These are phyloP conservation scores for Alternaria triticimaculans DNA, from an alignment of 2,329 filamentous ascomycete genomes.

Conservation along the genomic window DNA sequence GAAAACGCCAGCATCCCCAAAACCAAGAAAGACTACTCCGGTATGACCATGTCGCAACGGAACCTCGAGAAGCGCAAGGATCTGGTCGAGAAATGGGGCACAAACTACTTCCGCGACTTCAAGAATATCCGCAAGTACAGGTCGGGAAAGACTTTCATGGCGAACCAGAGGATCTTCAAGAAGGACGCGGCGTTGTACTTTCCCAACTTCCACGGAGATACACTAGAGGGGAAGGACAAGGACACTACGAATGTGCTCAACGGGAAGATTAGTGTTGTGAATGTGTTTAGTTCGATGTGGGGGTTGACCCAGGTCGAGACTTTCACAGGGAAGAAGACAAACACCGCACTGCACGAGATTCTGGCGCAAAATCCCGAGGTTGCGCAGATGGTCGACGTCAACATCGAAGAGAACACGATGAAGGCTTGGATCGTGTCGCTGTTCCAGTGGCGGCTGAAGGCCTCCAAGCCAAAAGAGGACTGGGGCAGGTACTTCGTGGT, in stretches of 20 bases:
- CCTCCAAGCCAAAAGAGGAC: slow-evolving; percentile 56
- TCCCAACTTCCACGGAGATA: slow-evolving; percentile 86
- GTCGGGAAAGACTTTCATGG: slow-evolving; percentile 90
- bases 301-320: slow-evolving; percentile 79
- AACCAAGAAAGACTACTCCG: slow-evolving; percentile 41
- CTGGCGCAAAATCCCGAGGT: slow-evolving; percentile 60
- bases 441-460: slow-evolving; percentile 60
- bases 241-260: slow-evolving; percentile 79
- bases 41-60: slow-evolving; percentile 41
- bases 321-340: slow-evolving; percentile 68
- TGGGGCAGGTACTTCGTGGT: slow-evolving; percentile 67
- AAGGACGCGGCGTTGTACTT: slow-evolving; percentile 86
- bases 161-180: slow-evolving; percentile 84
- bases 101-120: slow-evolving; percentile 97
- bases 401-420: slow-evolving; percentile 81
- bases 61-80: slow-evolving; percentile 78
- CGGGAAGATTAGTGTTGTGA: slow-evolving; percentile 78
- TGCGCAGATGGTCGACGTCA: slow-evolving; percentile 83
- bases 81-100: slow-evolving; percentile 77
- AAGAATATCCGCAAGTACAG: slow-evolving; percentile 75
- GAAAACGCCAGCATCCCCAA: slow-evolving; percentile 82
- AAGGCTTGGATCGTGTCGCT: slow-evolving; percentile 63
- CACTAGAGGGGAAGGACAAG: slow-evolving; percentile 60
- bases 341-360: slow-evolving; percentile 71
- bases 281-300: slow-evolving; percentile 84